Base-by-base conservation (phyloP, 1,284 basidiomycete genomes). In the Marasmius sp. region DNA sequence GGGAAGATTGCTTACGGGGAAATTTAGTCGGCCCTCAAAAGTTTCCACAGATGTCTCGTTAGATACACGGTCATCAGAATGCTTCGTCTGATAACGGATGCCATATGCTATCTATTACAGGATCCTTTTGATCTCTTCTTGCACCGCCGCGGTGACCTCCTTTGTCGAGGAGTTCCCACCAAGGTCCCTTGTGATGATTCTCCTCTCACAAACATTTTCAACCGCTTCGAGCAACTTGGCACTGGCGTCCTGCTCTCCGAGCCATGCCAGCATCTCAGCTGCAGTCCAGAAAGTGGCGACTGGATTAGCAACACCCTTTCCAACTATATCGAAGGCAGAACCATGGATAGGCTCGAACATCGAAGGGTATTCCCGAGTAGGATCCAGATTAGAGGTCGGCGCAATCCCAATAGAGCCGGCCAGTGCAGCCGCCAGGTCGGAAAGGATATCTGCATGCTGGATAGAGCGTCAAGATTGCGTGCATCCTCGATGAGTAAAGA, bases 311-410 rank as follows among this genome's bases (percentile, higher is more conserved):
- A 91, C 87, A 6, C 86, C 85, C 68, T 87, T 82, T 7, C 88
- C 88, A 39, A 87, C 87, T 64, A 92, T 91, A 70, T 92, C 89
- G 36, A 89, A 89, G 3, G 90, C 90, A 56, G 86, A 88, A 16
- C 85, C 85, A 65, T 86, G 85, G 16, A 89, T 81, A 6, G 79
- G 81, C 64, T 84, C 78, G 66, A 84, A 79, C 55, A 81, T 61
- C 18, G 62, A 63, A 37, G 62, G 62, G 20, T 60, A 67, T 58
- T 71, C 72, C 6, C 76, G 64, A 3, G 79, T 74, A 0, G 85
- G 85, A 64, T 87, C 83, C 53, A 85, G 72, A 66, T 85, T 85
- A 20, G 79, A 81, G 5, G 81, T 81, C 5, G 84, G 84, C 6
- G 84, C 85, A 47, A 86, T 84, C 7, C 84, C 84, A 64, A 86